These are phyloP conservation scores for Babesia bigemina DNA, from an alignment of 169 alveolate species.

Conservation along the genomic window DNA sequence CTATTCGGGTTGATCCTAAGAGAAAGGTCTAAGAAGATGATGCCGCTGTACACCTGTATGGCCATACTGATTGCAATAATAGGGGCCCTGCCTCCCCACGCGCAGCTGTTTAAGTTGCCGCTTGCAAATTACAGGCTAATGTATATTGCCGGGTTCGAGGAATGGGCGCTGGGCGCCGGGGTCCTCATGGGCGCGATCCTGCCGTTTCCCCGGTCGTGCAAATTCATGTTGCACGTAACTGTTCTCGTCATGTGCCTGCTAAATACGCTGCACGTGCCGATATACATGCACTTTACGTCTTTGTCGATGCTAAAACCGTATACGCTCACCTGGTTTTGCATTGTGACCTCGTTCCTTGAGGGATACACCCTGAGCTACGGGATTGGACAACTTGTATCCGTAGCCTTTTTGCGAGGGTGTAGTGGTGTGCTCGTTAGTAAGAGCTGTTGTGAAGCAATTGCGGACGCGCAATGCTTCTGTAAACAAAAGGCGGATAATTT, in stretches of 20 bases:
- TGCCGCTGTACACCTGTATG: not conserved
- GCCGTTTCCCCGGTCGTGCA: constrained; percentile 2
- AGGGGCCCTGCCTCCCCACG: not conserved
- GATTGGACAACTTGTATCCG: not conserved
- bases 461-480: not conserved
- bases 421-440: not conserved
- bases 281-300: not conserved
- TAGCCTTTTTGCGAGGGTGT: constrained; percentile 14
- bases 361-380: constrained; percentile 21
- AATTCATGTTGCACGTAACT: not conserved
- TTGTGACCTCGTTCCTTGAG: not conserved
- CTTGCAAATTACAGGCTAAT: not conserved
- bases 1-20: too few species aligned
- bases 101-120: constrained; percentile 3
- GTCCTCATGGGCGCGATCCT: not conserved
- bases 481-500: not conserved
- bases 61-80: constrained; percentile 6
- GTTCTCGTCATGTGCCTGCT: not conserved
- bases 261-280: not conserved
- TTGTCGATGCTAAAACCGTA: not conserved
- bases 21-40: too few species aligned
- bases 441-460: constrained; percentile 9
- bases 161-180: constrained; percentile 11
- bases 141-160: not conserved
- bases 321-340: not conserved